These are phyloP conservation scores for Alternaria postmessia DNA, from an alignment of 2,329 filamentous ascomycete genomes.

Conservation along the genomic window DNA sequence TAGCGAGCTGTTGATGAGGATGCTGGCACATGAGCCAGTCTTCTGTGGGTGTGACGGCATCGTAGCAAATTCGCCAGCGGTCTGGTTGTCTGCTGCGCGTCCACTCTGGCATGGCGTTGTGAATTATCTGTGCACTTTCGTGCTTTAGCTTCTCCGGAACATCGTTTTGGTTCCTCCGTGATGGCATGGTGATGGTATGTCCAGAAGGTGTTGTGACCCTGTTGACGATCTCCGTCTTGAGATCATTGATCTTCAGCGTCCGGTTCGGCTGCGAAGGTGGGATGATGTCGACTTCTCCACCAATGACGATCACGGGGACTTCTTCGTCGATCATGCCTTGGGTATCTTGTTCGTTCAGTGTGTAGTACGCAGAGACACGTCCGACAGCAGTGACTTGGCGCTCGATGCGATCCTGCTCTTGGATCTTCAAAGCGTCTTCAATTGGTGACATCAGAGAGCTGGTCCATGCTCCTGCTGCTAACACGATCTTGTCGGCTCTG, in stretches of 20 bases:
- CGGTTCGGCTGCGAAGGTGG: conserved; percentile 57
- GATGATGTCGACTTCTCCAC: conserved; percentile 57
- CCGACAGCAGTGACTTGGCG: conserved; percentile 66
- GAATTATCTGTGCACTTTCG: conserved; percentile 48
- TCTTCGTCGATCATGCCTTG: conserved; percentile 54
- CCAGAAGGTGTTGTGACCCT: conserved; percentile 58
- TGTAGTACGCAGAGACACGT: conserved; percentile 66
- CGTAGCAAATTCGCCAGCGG: conserved; percentile 64
- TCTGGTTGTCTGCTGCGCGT: conserved; percentile 44
- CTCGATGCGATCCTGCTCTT: conserved; percentile 58
- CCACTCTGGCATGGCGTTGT: conserved; percentile 45
- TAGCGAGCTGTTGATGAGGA: conserved; percentile 58
- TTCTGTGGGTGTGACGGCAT: conserved; percentile 68
- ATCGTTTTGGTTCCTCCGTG: conserved; percentile 55
- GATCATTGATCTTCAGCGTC: conserved; percentile 69
- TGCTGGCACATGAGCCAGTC: conserved; percentile 67
- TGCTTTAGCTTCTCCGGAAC: conserved; percentile 54
- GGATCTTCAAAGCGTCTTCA: conserved; percentile 55
- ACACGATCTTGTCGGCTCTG: conserved; percentile 62
- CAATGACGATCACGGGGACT: conserved; percentile 64
- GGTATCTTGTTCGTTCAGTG: conserved; percentile 59
- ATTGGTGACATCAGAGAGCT: conserved; percentile 61
- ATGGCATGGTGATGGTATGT: conserved; percentile 62
- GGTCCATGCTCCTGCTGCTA: conserved; percentile 67
- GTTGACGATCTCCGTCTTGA: conserved; percentile 65